A percentile compares a stretch with the other conserved stretches of the same genome.
These are phyloP conservation scores for Cystobasidium onofrii DNA, from an alignment of 768 basidiomycete genomes.

Conservation along the genomic window DNA sequence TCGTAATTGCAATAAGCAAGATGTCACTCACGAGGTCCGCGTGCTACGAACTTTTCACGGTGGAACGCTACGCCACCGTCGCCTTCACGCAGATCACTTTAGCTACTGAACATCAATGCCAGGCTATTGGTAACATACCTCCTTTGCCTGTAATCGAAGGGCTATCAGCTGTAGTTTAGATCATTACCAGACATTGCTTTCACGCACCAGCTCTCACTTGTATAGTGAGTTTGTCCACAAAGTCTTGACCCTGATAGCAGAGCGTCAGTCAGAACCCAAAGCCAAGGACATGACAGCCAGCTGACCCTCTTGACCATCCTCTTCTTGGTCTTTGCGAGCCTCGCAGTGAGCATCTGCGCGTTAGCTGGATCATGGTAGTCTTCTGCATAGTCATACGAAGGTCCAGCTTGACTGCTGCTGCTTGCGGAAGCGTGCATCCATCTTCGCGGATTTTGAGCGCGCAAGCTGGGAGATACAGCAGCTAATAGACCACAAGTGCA, in stretches of 20 bases:
- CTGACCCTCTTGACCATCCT: constrained; percentile 22
- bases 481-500: background rate
- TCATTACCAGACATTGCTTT: background rate
- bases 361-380: constrained; percentile 17
- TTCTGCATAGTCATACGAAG: background rate
- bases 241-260: constrained; percentile 22
- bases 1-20: too few relatives aligned
- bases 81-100: constrained; percentile 71
- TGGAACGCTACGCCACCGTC: constrained; percentile 88
- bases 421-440: background rate
- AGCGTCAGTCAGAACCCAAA: background rate
- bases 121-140: constrained; percentile 9
- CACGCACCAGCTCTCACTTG: constrained; percentile 14
- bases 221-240: constrained; percentile 27
- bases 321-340: constrained; percentile 24
- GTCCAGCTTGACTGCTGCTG: background rate
- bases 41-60: constrained; percentile 72
- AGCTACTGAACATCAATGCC: background rate
- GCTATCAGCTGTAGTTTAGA: background rate
- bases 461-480: background rate
- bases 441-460: background rate
- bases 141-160: constrained; percentile 9
- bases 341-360: constrained; percentile 5
- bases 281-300: background rate
- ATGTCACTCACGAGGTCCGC: constrained; percentile 48